Evolutionary conservation across 441 rosid species (phyloP).

Genomic region (Adansonia rubrostipa): DNA sequence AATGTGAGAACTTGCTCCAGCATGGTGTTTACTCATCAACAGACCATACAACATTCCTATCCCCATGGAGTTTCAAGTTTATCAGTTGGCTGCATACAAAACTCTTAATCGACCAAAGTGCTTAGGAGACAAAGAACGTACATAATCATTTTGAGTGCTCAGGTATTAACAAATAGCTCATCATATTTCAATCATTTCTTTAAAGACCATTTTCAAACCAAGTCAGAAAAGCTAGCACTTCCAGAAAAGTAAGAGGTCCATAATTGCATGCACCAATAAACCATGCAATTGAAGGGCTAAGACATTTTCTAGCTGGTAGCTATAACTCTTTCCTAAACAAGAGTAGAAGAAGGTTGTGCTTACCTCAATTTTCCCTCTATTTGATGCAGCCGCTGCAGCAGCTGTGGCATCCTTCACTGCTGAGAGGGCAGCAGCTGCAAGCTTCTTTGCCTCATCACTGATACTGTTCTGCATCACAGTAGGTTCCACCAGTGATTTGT

Average conservation of each 20-base stretch:
- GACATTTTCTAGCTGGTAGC: constrained; percentile 8
- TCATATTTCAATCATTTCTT: background rate
- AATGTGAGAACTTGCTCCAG: background rate
- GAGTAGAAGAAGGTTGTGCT: background rate
- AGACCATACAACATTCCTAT: background rate
- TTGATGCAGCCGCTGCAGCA: constrained; percentile 63
- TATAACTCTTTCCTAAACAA: background rate
- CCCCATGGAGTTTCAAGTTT: background rate
- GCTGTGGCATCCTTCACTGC: constrained; percentile 80
- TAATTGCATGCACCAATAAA: constrained; percentile 2
- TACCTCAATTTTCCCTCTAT: constrained; percentile 81
- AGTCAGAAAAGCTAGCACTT: constrained; percentile 3
- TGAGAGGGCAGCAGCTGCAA: constrained; percentile 87
- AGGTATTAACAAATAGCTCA: background rate
- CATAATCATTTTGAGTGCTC: background rate
- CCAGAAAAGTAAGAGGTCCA: background rate
- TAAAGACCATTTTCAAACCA: background rate
- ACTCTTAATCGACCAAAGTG: background rate
- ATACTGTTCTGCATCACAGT: constrained; percentile 29
- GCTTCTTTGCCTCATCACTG: constrained; percentile 55
- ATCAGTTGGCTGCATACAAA: background rate
- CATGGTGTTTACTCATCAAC: background rate
- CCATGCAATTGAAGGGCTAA: background rate
- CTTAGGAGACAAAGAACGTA: background rate
- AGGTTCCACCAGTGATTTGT: constrained; percentile 34